These are phyloP conservation scores for Solanum piurae DNA, from an alignment of 257 asterid genomes.

Conservation along the genomic window DNA sequence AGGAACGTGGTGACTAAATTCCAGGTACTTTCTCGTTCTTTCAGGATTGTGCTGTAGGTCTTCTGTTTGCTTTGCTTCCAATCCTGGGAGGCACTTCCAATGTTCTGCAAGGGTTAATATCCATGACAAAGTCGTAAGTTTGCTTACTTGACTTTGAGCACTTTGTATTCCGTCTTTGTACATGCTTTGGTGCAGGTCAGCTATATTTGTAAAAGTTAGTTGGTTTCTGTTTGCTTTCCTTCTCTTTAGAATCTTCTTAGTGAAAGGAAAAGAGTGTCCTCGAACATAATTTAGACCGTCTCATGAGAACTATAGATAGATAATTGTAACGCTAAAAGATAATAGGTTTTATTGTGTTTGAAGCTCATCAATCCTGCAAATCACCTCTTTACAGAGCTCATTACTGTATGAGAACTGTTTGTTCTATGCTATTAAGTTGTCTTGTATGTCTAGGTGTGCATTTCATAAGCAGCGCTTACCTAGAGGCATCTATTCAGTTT, in stretches of 20 bases:
- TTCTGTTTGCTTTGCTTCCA: constrained; percentile 94
- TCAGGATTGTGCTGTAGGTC: constrained; percentile 99
- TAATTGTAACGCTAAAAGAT: not conserved
- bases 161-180: not conserved
- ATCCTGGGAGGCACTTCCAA: constrained; percentile 97
- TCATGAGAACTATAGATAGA: not conserved
- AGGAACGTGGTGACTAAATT: not conserved
- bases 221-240: not conserved
- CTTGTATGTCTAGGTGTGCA: not conserved
- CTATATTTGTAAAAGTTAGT: not conserved
- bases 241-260: not conserved
- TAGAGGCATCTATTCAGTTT: not conserved
- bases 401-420: not conserved
- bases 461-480: not conserved
- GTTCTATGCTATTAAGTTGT: not conserved
- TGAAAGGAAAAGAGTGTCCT: not conserved
- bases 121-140: constrained; percentile 97
- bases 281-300: not conserved
- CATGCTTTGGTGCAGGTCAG: not conserved
- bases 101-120: constrained; percentile 79
- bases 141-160: not conserved
- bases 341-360: not conserved
- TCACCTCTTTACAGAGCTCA: not conserved
- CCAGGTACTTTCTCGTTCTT: not conserved
- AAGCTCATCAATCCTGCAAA: not conserved